Conservation (phyloP, 2,329 filamentous ascomycete species). For the Curvularia verruculosa region DNA sequence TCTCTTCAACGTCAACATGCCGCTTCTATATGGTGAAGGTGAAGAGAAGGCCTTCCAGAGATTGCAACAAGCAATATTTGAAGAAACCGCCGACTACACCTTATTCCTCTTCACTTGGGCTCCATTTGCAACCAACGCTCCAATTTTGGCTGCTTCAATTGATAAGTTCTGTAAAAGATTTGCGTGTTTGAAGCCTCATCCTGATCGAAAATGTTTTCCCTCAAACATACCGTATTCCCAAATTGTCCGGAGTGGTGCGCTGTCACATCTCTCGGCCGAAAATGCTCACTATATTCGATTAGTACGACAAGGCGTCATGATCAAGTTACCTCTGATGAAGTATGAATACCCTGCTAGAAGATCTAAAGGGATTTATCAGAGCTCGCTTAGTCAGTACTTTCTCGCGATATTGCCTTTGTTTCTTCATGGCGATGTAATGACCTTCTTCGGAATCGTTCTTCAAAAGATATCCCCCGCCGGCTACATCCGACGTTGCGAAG, state of each 20-base stretch:
- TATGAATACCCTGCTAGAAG: neutral
- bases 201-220: neutral
- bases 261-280: neutral
- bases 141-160: neutral
- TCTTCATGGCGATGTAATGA: neutral
- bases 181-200: neutral
- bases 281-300: neutral
- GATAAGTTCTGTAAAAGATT: neutral
- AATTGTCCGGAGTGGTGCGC: neutral
- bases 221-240: neutral
- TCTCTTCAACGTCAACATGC: neutral
- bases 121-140: neutral
- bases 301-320: neutral
- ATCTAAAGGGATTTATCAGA: too few species aligned
- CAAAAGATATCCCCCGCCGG: neutral
- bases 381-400: too few species aligned
- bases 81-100: neutral
- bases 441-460: neutral
- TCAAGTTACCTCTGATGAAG: neutral
- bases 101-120: neutral
- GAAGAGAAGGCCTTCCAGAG: neutral
- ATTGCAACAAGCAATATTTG: neutral
- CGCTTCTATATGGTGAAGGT: neutral
- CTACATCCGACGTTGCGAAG: neutral
- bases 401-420: neutral